Evolutionary conservation across 495 filamentous ascomycete genomes (phyloP).

Genomic region (Melanomma pulvis-pyrius): DNA sequence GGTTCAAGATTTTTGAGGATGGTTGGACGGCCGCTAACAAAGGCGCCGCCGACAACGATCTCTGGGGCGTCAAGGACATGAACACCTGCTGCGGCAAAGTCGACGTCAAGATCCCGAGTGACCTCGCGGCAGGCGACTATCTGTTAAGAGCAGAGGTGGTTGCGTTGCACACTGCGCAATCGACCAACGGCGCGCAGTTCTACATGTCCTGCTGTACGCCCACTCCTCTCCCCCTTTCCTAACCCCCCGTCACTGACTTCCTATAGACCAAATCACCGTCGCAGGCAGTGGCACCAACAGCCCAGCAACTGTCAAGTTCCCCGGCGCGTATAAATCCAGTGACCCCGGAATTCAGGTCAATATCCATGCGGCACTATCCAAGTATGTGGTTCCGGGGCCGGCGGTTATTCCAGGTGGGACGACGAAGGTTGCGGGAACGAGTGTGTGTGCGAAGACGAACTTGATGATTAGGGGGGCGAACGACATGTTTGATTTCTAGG

Average conservation of each 20-base stretch:
- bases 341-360: slow-evolving; percentile 55
- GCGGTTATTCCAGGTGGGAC: slow-evolving; percentile 19
- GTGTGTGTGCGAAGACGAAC: slow-evolving; percentile 16
- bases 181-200: slow-evolving; percentile 54
- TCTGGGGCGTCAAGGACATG: slow-evolving; percentile 39
- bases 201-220: slow-evolving; percentile 53
- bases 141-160: slow-evolving; percentile 38
- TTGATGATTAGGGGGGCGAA: slow-evolving; percentile 23
- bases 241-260: not conserved
- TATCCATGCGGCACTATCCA: slow-evolving; percentile 46
- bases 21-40: slow-evolving; percentile 37
- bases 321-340: slow-evolving; percentile 54
- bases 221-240: not conserved
- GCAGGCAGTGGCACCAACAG: slow-evolving; percentile 55
- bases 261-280: slow-evolving; percentile 59
- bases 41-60: slow-evolving; percentile 35
- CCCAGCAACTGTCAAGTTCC: slow-evolving; percentile 54
- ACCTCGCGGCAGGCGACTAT: slow-evolving; percentile 39
- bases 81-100: slow-evolving; percentile 44
- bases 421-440: slow-evolving; percentile 8
- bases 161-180: slow-evolving; percentile 49
- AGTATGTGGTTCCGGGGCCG: slow-evolving; percentile 50
- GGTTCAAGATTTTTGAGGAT: slow-evolving; percentile 45
- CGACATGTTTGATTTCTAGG: slow-evolving; percentile 11
- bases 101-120: slow-evolving; percentile 53